Base-by-base conservation (phyloP, 768 basidiomycete species). In the Lepiota subincarnata region DNA sequence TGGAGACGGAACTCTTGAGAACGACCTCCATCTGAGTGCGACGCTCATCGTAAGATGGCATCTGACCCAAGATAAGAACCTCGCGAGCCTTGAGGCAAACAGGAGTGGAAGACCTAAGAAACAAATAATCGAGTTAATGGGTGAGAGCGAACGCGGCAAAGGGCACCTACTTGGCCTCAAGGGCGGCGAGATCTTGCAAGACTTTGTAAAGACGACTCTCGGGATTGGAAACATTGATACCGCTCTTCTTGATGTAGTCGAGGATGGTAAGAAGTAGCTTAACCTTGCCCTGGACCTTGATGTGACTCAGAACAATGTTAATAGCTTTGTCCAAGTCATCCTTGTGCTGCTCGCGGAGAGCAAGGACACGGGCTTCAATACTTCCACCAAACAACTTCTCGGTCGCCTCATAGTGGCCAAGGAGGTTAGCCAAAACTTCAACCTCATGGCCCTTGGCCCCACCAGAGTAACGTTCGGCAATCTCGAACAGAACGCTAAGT, bases 31-130 rank as follows among this genome's bases (percentile, higher is more conserved):
- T 96, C 69, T 99, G 97, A 22, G 83, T 74, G 38, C 86, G 76
- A 54, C 97, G 88, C 68, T 98, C 97, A 64, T 98, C 94, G 65
- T 92, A 96, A 12, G 94, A 96, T 4, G 97, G 97, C 82, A 99
- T 89, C 67, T 96, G 92, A 43, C 91, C 92, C 28, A 92, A 79
- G 63, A 99, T 98, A 43, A 98, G 80, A 6, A 97, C 97, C 73
- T 99, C 97, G 42, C 97, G 89, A 38, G 97, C 97, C 70, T 96
- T 98, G 58, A 99, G 72, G 2, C 95, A 81, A 34, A 98, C 95
- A 51, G 86, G 77, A 26, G 84, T 90, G n/a, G 95, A 96, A 5
- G 92, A 92, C 64, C 89, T 91, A 59, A 31, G 41, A 51, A 24
- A 54, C 41, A 4, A 37, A 43, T 26, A 50, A 49, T 52, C 46